These are phyloP conservation scores for Aspergillus nanangensis DNA, from an alignment of 495 filamentous ascomycete genomes.

Conservation along the genomic window DNA sequence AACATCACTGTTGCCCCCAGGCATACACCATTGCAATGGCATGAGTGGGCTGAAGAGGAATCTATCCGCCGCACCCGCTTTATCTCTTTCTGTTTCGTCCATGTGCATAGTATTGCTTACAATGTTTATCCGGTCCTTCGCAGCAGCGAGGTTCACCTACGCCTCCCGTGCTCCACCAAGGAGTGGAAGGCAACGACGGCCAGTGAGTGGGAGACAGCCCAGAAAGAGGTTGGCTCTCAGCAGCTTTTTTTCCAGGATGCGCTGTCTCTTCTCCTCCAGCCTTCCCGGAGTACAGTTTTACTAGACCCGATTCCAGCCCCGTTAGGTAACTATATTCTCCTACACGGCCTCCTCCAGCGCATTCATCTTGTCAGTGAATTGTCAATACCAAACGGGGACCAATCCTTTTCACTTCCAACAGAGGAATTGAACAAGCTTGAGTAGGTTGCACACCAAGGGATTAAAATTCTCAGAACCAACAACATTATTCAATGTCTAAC, in stretches of 20 bases:
- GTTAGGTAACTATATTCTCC: constrained; percentile 35
- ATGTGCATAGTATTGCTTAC: constrained; percentile 36
- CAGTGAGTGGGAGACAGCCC: constrained; percentile 30
- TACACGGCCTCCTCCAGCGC: constrained; percentile 36
- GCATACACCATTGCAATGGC: constrained; percentile 27
- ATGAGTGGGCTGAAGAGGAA: constrained; percentile 37
- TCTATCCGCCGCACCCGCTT: constrained; percentile 32
- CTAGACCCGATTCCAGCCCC: constrained; percentile 33
- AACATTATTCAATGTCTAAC: constrained; percentile 2
- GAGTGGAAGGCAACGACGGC: constrained; percentile 33
- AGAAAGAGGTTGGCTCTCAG: constrained; percentile 25
- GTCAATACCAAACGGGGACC: constrained; percentile 31
- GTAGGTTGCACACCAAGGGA: no score
- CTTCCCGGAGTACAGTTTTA: constrained; percentile 22
- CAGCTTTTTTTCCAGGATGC: constrained; percentile 38
- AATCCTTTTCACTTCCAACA: constrained; percentile 27
- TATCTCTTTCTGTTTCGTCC: constrained; percentile 37
- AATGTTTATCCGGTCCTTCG: constrained; percentile 36
- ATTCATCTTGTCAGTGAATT: constrained; percentile 37
- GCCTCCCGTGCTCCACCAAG: constrained; percentile 33
- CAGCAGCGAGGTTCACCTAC: constrained; percentile 35
- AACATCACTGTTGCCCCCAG: constrained; percentile 12
- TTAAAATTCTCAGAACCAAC: no score
- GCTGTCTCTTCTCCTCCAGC: constrained; percentile 30
- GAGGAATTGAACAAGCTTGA: constrained; percentile 37